Evolutionary conservation across 306 rosid species (phyloP), one percentile per base, ranked within the genome.

Genomic region (Gastrolobium bilobum): DNA sequence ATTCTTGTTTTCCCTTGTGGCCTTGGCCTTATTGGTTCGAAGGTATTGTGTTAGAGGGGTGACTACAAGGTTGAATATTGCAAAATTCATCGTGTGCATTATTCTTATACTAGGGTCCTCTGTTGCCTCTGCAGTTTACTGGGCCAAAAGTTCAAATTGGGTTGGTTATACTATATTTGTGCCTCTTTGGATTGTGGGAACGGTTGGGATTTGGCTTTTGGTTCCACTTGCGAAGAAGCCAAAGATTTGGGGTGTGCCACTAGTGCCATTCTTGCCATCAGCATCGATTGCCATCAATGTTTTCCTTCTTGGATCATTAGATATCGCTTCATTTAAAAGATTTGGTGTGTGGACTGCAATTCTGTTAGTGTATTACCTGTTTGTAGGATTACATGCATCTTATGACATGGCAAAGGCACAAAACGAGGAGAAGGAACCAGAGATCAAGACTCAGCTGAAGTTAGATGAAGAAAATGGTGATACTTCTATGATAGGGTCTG

Each of bases 241-340:
- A 0, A 88, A 74, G 39, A 37, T 89, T 13, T 91, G 96, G 98
- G 98, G 97, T 0, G 92, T 85, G 8, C 97, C 97, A 0, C 8
- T 89, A 42, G 90, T 94, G 29, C 96, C 98, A 0, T 91, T 91
- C 79, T 30, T 94, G 34, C 97, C 98, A 3, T 89, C 91, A 0
- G 54, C 86, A 0, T 94, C 96, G 0, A 89, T 94, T 43, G 89
- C 85, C 3, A 86, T 94, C 15, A 91, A 94, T 38, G 31, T 91
- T 13, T 94, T 91, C 73, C 89, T 91, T 71, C 90, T 93, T n/a
- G 97, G 96, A 4, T 89, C 97, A 0, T 80, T 93, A n/a, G 96
- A 89, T 40, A 43, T n/a, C 14, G 76, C 58, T 39, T 90, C 97
- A 7, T 90, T 85, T 40, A 35, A 3, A 44, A 93, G 96, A 68